Evolutionary conservation across 2,329 filamentous ascomycete species (phyloP).

Genomic region (Cytospora mali): DNA sequence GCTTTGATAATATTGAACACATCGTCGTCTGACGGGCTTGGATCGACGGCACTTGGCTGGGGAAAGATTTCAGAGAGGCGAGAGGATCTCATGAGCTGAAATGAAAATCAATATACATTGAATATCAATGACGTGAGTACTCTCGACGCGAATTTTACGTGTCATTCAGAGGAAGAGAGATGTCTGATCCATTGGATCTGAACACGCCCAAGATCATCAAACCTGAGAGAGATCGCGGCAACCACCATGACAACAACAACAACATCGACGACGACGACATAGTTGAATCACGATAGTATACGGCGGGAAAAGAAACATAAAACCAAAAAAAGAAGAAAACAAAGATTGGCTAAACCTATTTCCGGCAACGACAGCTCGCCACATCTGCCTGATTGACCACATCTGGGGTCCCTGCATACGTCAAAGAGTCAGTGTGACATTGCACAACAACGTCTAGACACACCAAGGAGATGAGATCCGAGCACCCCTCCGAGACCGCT

Average conservation of each 20-base stretch:
- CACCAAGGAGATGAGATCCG: conserved; percentile 9
- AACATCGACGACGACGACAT: neutral
- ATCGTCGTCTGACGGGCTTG: conserved; percentile 2
- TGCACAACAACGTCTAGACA: conserved; percentile 15
- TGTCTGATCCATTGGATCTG: neutral
- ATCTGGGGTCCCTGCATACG: neutral
- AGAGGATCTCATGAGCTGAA: neutral
- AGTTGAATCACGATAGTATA: neutral
- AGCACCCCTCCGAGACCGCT: conserved; percentile 11
- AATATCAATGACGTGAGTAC: neutral
- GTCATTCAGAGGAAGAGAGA: neutral
- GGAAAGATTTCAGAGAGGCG: neutral
- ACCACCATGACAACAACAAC: neutral
- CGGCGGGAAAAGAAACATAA: neutral
- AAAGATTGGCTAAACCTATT: neutral
- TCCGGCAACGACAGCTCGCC: neutral
- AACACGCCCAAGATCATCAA: neutral
- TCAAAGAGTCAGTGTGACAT: conserved; percentile 18
- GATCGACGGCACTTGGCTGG: neutral
- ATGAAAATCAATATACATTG: neutral
- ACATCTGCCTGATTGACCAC: neutral
- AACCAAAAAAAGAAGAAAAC: neutral
- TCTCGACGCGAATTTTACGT: neutral
- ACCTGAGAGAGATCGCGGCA: neutral
- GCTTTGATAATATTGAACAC: conserved; percentile 19